Evolutionary conservation across 768 basidiomycete species (phyloP), one percentile per base, ranked within the genome.

Genomic region (Cantharellus cinnabarinus): DNA sequence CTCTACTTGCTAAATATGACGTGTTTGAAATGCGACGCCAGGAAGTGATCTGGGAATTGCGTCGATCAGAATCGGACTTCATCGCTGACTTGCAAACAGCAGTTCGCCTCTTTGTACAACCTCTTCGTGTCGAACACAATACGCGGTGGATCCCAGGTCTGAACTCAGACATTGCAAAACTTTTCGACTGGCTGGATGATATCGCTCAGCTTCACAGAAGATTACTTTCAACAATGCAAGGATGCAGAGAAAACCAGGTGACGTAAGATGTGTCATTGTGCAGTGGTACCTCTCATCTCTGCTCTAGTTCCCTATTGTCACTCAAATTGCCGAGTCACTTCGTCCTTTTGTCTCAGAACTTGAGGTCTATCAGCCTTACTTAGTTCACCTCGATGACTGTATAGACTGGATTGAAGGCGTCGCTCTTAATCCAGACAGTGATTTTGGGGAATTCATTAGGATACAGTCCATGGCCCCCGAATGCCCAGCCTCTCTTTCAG

Each of bases 161-260:
- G 15, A 89, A 89, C 0, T 62, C 71, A 2, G 76, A 80, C 41
- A 74, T 89, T 7, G 75, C 81, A 0, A 78, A 79, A 5, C 73
- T 90, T 29, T 80, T 97, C 61, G 89, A 91, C 68, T 89, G 86
- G 82, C 71, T 93, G 56, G 89, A 93, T 63, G 87, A 89, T 64
- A 86, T 97, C 61, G 73, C 83, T 5, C 80, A 82, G 58, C 72
- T 91, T 2, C 91, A 95, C 63, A 71, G 73, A 3, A 76, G 81
- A 60, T 72, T 95, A 35, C 72, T 76, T 4, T 72, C 73, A 2
- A 68, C 75, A 1, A 66, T 87, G 61, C 69, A 73, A 7, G 64
- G 71, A 7, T 66, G 73, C 38, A 71, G 75, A 20, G 67, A 73
- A 14, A 66, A 68, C 50, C 52, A 54, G 35, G 52, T 54, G 35